Base-by-base conservation (phyloP, 1,139 yeast genomes). In the Pichia norvegensis region DNA sequence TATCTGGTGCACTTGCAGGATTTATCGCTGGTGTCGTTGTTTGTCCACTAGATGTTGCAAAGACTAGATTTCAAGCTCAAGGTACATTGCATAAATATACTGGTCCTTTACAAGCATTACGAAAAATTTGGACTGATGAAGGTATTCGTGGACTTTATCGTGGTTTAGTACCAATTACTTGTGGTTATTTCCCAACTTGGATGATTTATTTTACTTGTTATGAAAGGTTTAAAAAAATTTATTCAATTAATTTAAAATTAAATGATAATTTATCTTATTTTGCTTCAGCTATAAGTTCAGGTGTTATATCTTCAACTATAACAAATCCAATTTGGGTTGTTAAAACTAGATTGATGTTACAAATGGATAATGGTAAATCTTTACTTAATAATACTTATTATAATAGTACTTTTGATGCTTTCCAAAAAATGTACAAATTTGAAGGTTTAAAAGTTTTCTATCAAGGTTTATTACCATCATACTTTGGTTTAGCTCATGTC, bases 241-340 rank as follows among this genome's bases (percentile, higher is more conserved):
- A 73, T 53, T 35, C 37, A 35, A 73, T 76, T 10, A 52, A 52
- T 20, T 46, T 62, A 17, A 65, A 67, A 41, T 61, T 69, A 29
- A 66, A 71, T 44, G 82, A 78, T 31, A 74, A 78, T 39, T 49
- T 79, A 17, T 68, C 75, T 40, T 92, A 87, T 65, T 81, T 90
- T 49, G 68, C 78, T 47, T 78, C 95, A 38, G 97, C 98, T 1
- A 73, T 90, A 46, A 76, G 90, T 4, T 96, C 97, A 1, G 99
- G 98, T 19, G 78, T 86, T 53, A 77, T 81, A 10, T 85, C 95
- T 4, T 84, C 97, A 0, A 71, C 87, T n/a, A 67, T 82, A 10
- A 94, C 96, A 0, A 94, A 92, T 64, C 98, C 98, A 8, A 85
- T 92, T 33, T 92, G 98, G 98, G 97, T 92, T 29, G 87, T 92